Evolutionary conservation across 169 alveolate species (phyloP), one percentile per base, ranked within the genome.

Genomic region (Plasmodium knowlesi): DNA sequence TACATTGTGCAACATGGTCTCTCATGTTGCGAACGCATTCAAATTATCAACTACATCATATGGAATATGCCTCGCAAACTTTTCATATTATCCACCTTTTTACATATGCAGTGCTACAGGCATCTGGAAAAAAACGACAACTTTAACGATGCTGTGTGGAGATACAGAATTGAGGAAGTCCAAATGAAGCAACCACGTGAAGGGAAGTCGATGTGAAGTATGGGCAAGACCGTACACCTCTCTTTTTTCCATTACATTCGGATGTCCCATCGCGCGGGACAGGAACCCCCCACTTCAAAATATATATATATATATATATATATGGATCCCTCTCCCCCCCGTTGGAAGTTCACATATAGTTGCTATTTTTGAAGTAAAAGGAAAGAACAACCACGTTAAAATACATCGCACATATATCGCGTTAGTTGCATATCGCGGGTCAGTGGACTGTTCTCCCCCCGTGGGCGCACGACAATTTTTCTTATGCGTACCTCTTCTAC

Each of bases 81-180:
- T 22, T 72, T 32, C 39, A 32, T 30, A 25, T 8, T 10, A 67
- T 9, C 32, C 25, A 0, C 32, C 53, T 86, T 86, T 86, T 76
- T 74, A 57, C 70, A 19, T 86, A 34, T 67, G 32, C 41, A 90
- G 91, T 90, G 94, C 79, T 90, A 90, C 39, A 90, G 79, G 76
- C n/a, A 67, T 43, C 91, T 90, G 16, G 84, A 90, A 50, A 72
- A 43, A 50, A 30, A 90, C 19, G 94, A 90, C 54, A 50, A 90
- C 72, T 90, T 90, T 57, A 80, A 80, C 41, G 84, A 90, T 67
- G 25, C 5, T 46, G 78, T 90, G 57, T 90, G 94, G 94, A 90
- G 39, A 80, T 12, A 32, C 46, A 79, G 14, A 88, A 88, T 88
- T 71, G 89, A 88, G 82, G 67, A 72, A 10, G 25, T 53, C 54